These are phyloP conservation scores for Stemphylium vesicarium DNA, from an alignment of 2,329 filamentous ascomycete genomes.

Conservation along the genomic window DNA sequence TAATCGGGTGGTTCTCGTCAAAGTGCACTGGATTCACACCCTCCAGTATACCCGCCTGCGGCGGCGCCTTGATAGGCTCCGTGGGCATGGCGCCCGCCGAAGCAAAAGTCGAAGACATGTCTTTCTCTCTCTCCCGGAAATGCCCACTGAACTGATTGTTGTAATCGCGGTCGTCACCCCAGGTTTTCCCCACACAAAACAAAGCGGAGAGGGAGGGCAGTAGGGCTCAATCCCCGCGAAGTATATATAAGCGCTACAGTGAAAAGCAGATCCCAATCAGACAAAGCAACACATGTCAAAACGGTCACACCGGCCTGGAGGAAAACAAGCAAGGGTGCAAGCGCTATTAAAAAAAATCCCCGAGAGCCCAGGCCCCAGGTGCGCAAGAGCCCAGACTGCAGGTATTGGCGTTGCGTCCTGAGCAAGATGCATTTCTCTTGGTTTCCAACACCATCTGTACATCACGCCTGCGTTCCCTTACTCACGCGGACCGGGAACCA, in stretches of 20 bases:
- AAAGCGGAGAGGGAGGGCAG: too few species aligned
- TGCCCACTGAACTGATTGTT: too few species aligned
- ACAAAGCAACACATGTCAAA: too few species aligned
- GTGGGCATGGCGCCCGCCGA: conserved; percentile 29
- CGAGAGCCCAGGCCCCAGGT: background rate
- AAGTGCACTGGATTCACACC: conserved; percentile 72
- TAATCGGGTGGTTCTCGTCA: conserved; percentile 73
- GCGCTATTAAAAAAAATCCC: background rate
- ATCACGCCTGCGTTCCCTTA: background rate
- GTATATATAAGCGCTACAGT: too few species aligned
- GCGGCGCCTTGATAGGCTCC: conserved; percentile 41
- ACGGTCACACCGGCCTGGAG: too few species aligned
- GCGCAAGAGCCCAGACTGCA: too few species aligned
- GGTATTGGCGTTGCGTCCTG: background rate
- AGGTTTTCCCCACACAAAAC: background rate
- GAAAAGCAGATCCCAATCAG: too few species aligned
- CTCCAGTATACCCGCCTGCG: conserved; percentile 74
- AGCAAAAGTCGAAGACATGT: conserved; percentile 33
- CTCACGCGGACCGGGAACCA: background rate
- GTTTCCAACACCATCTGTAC: background rate
- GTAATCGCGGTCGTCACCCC: background rate
- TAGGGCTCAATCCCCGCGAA: too few species aligned
- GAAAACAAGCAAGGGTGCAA: background rate
- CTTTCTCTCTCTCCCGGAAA: background rate
- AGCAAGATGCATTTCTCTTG: background rate